Evolutionary conservation across 2,329 filamentous ascomycete genomes (phyloP).

Genomic region (Curvularia sp.): DNA sequence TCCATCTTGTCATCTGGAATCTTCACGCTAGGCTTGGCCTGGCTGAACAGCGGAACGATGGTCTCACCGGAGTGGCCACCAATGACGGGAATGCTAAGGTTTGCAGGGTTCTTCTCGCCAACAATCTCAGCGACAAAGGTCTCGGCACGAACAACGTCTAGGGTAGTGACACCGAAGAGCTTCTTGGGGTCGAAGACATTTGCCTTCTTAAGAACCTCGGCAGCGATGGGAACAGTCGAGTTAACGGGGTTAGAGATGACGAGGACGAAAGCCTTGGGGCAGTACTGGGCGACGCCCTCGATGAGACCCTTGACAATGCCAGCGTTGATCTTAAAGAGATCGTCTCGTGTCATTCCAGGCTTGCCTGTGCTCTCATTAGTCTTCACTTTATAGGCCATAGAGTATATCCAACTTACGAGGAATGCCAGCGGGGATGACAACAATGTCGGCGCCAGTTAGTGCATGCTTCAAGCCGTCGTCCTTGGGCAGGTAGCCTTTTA

Average conservation of each 20-base stretch:
- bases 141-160: conserved; percentile 97
- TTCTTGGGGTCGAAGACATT: conserved; percentile 93
- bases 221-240: conserved; percentile 96
- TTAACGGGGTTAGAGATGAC: conserved; percentile 99
- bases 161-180: conserved; percentile 97
- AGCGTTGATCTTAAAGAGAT: conserved; percentile 99
- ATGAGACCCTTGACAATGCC: conserved; percentile 95
- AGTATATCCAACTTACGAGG: conserved; percentile 69
- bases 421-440: conserved; percentile 97
- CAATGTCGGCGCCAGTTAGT: conserved; percentile 91
- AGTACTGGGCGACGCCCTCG: conserved; percentile 83
- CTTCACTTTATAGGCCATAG: not conserved
- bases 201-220: conserved; percentile 93
- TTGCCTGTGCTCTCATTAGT: conserved; percentile 72
- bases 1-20: conserved; percentile 92
- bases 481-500: conserved; percentile 85
- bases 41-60: conserved; percentile 96
- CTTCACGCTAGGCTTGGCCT: conserved; percentile 77
- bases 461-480: conserved; percentile 84
- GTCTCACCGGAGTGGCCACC: conserved; percentile 98
- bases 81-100: conserved; percentile 87
- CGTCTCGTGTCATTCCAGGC: conserved; percentile 98
- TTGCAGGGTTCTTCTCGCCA: conserved; percentile 81
- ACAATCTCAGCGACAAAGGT: conserved; percentile 90
- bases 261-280: conserved; percentile 91